Evolutionary conservation across 352 stramenopile genomes (phyloP).

Genomic region (Pseudoperonospora humuli): DNA sequence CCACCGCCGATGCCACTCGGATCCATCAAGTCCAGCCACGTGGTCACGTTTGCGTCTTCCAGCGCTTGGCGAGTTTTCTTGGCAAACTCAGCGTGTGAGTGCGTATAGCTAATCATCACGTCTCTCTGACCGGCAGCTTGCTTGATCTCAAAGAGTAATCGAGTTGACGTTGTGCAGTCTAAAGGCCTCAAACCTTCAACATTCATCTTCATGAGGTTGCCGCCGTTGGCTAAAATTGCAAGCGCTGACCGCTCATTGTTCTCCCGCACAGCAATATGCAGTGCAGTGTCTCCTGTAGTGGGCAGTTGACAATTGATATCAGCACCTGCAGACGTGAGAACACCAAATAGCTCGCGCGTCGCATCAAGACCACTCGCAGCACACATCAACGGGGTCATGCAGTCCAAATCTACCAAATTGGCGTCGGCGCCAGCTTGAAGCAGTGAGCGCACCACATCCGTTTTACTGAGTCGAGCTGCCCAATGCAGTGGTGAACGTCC

Average conservation of each 20-base stretch:
- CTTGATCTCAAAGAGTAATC: slow-evolving; percentile 77
- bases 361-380: slow-evolving; percentile 39
- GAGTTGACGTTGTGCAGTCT: slow-evolving; percentile 73
- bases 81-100: slow-evolving; percentile 75
- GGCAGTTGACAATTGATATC: slow-evolving; percentile 71
- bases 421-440: slow-evolving; percentile 33
- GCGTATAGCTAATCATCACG: slow-evolving; percentile 86
- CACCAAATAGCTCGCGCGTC: slow-evolving; percentile 41
- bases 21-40: slow-evolving; percentile 83
- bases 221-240: slow-evolving; percentile 56
- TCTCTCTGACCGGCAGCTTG: slow-evolving; percentile 66
- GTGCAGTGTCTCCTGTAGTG: slow-evolving; percentile 53
- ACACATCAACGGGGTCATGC: slow-evolving; percentile 66
- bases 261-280: slow-evolving; percentile 62
- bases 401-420: slow-evolving; percentile 44
- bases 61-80: slow-evolving; percentile 65
- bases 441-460: slow-evolving; percentile 43
- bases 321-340: slow-evolving; percentile 44
- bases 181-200: slow-evolving; percentile 53
- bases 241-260: slow-evolving; percentile 62
- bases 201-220: slow-evolving; percentile 74
- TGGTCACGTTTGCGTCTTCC: slow-evolving; percentile 73
- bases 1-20: slow-evolving; percentile 78
- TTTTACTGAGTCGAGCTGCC: slow-evolving; percentile 55
- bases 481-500: slow-evolving; percentile 67